Conservation (phyloP, 345 rosid species). For the Sonneratia caseolaris region DNA sequence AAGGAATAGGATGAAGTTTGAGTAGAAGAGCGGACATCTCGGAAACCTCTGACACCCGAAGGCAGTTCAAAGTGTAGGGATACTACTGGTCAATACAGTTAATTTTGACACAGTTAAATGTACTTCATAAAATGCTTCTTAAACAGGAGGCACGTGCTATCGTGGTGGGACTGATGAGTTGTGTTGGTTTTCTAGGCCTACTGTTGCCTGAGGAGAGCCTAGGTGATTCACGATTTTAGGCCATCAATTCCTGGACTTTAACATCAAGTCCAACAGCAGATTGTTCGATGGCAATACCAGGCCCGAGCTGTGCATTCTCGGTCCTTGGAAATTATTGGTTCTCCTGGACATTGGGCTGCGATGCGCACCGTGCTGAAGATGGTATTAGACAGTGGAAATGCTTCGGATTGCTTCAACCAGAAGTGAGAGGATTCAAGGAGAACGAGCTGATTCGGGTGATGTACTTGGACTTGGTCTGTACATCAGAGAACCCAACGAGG, state of each 20-base stretch:
- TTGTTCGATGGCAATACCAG: conserved; percentile 63
- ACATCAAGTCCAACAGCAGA: conserved; percentile 76
- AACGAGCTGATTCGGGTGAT: conserved; percentile 85
- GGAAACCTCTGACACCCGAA: conserved; percentile 61
- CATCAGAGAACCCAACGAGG: conserved; percentile 59
- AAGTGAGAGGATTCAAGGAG: conserved; percentile 68
- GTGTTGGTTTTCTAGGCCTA: conserved; percentile 70
- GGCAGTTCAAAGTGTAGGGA: conserved; percentile 74
- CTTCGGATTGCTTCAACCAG: conserved; percentile 76
- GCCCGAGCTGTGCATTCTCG: conserved; percentile 74
- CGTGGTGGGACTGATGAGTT: conserved; percentile 53
- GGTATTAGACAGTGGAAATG: conserved; percentile 51
- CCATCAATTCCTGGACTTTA: conserved; percentile 80
- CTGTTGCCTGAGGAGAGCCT: conserved; percentile 72
- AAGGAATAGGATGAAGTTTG: conserved; percentile 80
- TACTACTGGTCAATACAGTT: conserved; percentile 65
- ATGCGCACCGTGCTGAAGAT: too few species aligned
- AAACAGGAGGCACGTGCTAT: conserved; percentile 47
- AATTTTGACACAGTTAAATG: conserved; percentile 68
- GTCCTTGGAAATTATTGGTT: conserved; percentile 68
- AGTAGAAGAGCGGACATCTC: conserved; percentile 68
- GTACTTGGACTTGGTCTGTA: conserved; percentile 83
- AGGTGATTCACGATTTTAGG: conserved; percentile 78
- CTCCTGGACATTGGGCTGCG: conserved; percentile 34
- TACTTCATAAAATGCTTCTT: conserved; percentile 38